Evolutionary conservation across 305 asterid species (phyloP), one percentile per base, ranked within the genome.

Genomic region (Striga hermonthica): DNA sequence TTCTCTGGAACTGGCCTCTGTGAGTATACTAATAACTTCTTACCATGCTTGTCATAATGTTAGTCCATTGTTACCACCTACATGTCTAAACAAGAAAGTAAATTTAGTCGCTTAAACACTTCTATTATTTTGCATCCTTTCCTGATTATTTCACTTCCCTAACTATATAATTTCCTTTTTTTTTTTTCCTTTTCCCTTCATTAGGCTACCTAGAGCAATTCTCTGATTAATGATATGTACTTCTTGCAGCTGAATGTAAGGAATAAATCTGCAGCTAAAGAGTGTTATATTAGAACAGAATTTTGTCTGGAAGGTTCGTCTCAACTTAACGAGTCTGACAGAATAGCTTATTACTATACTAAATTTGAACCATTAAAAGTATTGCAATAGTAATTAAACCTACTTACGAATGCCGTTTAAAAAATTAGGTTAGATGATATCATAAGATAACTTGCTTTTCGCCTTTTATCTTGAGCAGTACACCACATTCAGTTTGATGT

Each of bases 211-310:
- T 59, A 31, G 14, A 67, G 72, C 64, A 55, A 43, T 47, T 50
- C 67, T 64, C 13, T 56, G 65, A 54, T 76, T 67, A 58, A 69
- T 69, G 53, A 60, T 49, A 58, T 75, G 66, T 57, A 13, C 65
- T 60, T 67, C 59, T 72, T 72, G 54, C 80, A 92, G 98, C 74
- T 92, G 76, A 92, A 92, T 68, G 88, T 80, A 68, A 88, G 98
- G 86, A 92, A 89, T 86, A 92, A 89, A 81, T 86, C 96, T 73
- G 96, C 98, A 50, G 89, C 97, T 72, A 87, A 83, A 78, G 98
- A 92, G 77, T 89, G 98, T 79, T 89, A 86, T 57, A 69, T 75
- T 52, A 82, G 98, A 72, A 92, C 98, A 66, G 95, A 86, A 76
- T 60, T 83, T 75, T 87, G 97, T 83, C 80, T 92, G 75, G 98